phyloP scores from a whole-genome alignment of 306 rosid genomes.

The Cucurbita pepo region DNA sequence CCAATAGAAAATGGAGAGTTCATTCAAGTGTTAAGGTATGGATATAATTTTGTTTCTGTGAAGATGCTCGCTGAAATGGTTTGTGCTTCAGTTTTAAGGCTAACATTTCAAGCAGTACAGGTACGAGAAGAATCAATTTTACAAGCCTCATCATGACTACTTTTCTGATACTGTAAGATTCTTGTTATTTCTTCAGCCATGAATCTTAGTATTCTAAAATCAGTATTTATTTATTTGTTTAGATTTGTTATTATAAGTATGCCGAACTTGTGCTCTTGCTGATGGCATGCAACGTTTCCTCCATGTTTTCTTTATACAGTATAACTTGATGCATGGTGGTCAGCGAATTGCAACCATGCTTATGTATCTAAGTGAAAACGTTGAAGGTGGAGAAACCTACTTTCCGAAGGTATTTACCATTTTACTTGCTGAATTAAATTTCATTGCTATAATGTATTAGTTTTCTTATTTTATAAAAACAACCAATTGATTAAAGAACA shows the following conservation, averaged over 20 bases:
- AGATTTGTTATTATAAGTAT: neutral
- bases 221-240: neutral
- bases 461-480: neutral
- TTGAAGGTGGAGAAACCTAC: constrained; percentile 96
- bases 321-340: constrained; percentile 95
- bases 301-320: constrained; percentile 26
- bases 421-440: constrained; percentile 5
- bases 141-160: constrained; percentile 92
- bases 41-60: constrained; percentile 14
- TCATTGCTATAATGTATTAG: constrained; percentile 4
- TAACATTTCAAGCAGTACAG: constrained; percentile 92
- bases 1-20: constrained; percentile 92
- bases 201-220: neutral
- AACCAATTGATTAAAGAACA: neutral
- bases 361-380: constrained; percentile 77
- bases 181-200: constrained; percentile 3
- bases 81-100: constrained; percentile 21
- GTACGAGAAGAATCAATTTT: constrained; percentile 79
- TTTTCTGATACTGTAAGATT: constrained; percentile 82
- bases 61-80: neutral
- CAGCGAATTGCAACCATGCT: constrained; percentile 94
- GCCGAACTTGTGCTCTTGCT: neutral
- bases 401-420: constrained; percentile 59
- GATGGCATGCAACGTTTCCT: neutral
- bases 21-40: constrained; percentile 85